Percentiles rank a stretch among this genome's conserved stretches.
These are phyloP conservation scores for Fusarium sp. DNA, from an alignment of 2,329 filamentous ascomycete genomes.

Conservation along the genomic window DNA sequence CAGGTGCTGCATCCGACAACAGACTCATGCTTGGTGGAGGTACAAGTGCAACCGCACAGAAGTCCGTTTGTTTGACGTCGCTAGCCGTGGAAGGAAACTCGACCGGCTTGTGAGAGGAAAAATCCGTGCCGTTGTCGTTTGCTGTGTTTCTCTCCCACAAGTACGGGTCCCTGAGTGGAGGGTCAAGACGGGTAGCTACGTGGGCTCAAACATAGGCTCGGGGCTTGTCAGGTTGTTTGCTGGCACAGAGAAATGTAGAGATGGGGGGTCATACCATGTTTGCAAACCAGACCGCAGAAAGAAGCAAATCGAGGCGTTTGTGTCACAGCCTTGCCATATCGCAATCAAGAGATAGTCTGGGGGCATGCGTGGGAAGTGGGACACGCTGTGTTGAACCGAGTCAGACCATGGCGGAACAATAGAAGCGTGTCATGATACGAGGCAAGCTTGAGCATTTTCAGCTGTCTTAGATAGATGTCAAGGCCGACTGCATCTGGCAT, in stretches of 20 bases:
- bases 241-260: neutral
- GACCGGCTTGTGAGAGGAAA: neutral
- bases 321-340: neutral
- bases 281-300: neutral
- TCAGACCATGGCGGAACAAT: neutral
- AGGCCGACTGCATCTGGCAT: conserved; percentile 33
- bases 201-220: conserved; percentile 14
- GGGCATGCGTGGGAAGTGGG: neutral
- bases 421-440: neutral
- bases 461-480: conserved; percentile 4
- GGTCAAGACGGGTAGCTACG: conserved; percentile 32
- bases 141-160: neutral
- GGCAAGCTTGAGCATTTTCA: neutral
- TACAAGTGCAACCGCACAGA: conserved; percentile 27
- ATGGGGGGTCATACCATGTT: neutral
- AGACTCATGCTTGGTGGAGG: conserved; percentile 10
- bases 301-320: neutral
- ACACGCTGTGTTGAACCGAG: neutral
- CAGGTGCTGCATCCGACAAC: conserved; percentile 32
- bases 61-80: neutral
- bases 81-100: conserved; percentile 10
- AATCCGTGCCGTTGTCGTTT: neutral
- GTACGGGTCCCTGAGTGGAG: neutral
- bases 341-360: neutral
- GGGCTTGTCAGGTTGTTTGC: conserved; percentile 6